Percentiles rank a stretch among this genome's conserved stretches.
Evolutionary conservation across 192 early-diverging fungal species (phyloP).

Genomic region (Thoreauomyces humboldtii): DNA sequence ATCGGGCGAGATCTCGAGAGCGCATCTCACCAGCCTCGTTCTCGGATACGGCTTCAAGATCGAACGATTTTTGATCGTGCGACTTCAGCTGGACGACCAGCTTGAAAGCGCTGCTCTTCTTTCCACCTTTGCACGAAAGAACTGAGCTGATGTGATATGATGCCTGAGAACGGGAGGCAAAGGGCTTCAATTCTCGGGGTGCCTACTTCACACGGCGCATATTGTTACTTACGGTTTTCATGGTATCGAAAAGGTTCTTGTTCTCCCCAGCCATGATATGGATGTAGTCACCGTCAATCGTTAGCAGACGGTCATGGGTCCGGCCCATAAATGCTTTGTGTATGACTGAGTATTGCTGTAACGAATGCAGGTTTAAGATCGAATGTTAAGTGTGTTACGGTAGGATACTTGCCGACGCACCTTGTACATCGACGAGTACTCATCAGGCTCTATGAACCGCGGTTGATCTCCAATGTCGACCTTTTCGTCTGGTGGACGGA

Average conservation of each 20-base stretch:
- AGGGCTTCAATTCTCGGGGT: neutral
- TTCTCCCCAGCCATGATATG: slow-evolving; percentile 83
- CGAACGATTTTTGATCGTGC: slow-evolving; percentile 29
- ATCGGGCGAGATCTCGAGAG: neutral
- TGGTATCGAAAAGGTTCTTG: slow-evolving; percentile 74
- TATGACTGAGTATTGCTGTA: slow-evolving; percentile 80
- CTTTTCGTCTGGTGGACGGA: slow-evolving; percentile 57
- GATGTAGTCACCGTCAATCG: slow-evolving; percentile 92
- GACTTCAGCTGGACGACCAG: slow-evolving; percentile 31
- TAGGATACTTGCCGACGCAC: slow-evolving; percentile 31
- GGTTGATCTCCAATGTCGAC: slow-evolving; percentile 21
- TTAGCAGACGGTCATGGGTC: slow-evolving; percentile 74
- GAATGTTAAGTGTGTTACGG: too few relatives aligned
- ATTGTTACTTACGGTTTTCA: slow-evolving; percentile 64
- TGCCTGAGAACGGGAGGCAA: slow-evolving; percentile 15
- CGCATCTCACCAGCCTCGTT: slow-evolving; percentile 34
- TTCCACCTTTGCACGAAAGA: slow-evolving; percentile 38
- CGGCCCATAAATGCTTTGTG: slow-evolving; percentile 85
- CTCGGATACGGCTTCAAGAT: slow-evolving; percentile 41
- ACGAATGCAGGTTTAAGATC: too few relatives aligned
- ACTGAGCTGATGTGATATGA: slow-evolving; percentile 43
- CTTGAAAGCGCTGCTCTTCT: slow-evolving; percentile 36
- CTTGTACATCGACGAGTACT: slow-evolving; percentile 52
- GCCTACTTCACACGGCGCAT: neutral
- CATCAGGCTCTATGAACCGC: slow-evolving; percentile 44